These are phyloP conservation scores for Glaciozyma martinii DNA, from an alignment of 768 basidiomycete species.

Conservation along the genomic window DNA sequence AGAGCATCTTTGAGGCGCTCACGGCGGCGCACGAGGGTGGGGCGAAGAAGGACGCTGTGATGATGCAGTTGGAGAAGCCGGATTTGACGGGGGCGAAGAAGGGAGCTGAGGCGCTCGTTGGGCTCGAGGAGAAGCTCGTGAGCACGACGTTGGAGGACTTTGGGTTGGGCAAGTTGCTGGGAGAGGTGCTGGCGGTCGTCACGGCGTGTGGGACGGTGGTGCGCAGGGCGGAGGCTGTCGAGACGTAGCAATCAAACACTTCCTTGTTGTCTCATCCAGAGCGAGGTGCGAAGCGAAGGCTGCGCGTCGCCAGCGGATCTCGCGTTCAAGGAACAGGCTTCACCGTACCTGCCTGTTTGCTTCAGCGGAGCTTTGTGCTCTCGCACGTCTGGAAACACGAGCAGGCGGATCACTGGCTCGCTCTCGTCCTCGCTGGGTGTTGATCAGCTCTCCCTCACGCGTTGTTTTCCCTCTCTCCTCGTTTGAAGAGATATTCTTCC, in stretches of 20 bases:
- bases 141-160: conserved; percentile 22
- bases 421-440: too few species aligned
- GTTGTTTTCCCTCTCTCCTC: too few species aligned
- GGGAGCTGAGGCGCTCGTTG: conserved; percentile 15
- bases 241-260: background rate
- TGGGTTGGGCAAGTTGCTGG: conserved; percentile 23
- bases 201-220: background rate
- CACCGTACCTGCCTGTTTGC: too few species aligned
- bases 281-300: too few species aligned
- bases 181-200: conserved; percentile 12
- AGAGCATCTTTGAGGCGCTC: conserved; percentile 27
- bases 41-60: conserved; percentile 5
- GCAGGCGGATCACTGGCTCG: too few species aligned
- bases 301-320: too few species aligned
- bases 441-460: too few species aligned
- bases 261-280: background rate
- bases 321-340: too few species aligned
- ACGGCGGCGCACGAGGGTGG: conserved; percentile 16
- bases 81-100: conserved; percentile 10
- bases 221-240: background rate
- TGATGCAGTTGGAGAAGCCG: conserved; percentile 19
- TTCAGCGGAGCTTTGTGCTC: too few species aligned
- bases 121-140: conserved; percentile 8
- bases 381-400: too few species aligned
- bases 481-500: too few species aligned